These are phyloP conservation scores for Gynandropsis gynandra DNA, from an alignment of 345 rosid genomes.

Conservation along the genomic window DNA sequence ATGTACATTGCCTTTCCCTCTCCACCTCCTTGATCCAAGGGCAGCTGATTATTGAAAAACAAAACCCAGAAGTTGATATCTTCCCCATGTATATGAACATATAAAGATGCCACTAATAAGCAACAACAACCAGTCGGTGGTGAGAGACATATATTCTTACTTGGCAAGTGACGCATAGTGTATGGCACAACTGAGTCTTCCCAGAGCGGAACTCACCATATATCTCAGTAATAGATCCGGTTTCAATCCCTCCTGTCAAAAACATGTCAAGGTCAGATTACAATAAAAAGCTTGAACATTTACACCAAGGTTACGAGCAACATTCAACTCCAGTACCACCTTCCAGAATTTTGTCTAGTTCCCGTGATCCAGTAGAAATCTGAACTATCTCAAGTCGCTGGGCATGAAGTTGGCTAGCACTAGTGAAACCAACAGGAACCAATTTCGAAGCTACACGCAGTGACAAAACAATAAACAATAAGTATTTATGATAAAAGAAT, in stretches of 20 bases:
- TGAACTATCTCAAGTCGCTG: conserved; percentile 93
- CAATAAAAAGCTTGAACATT: neutral
- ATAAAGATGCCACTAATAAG: conserved; percentile 1
- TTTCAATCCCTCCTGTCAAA: conserved; percentile 81
- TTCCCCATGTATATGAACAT: conserved; percentile 1
- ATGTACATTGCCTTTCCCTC: conserved; percentile 99
- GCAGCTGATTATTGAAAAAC: conserved; percentile 52
- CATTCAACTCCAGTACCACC: conserved; percentile 28
- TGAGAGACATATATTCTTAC: conserved; percentile 33
- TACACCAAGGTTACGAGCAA: neutral
- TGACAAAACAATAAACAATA: conserved; percentile 8
- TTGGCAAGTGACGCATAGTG: conserved; percentile 95
- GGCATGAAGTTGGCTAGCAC: conserved; percentile 84
- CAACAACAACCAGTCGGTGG: neutral
- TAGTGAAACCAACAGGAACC: conserved; percentile 91
- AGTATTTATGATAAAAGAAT: neutral
- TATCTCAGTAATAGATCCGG: conserved; percentile 91
- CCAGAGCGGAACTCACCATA: conserved; percentile 98
- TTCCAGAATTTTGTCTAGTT: conserved; percentile 91
- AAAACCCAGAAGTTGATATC: conserved; percentile 4
- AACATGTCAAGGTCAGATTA: conserved; percentile 15
- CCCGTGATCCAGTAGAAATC: conserved; percentile 92
- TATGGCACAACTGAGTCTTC: conserved; percentile 96
- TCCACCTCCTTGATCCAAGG: conserved; percentile 97
- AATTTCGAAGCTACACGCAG: conserved; percentile 68